phyloP scores from a whole-genome alignment of 1,284 basidiomycete species.

The Moniliella sp. region DNA sequence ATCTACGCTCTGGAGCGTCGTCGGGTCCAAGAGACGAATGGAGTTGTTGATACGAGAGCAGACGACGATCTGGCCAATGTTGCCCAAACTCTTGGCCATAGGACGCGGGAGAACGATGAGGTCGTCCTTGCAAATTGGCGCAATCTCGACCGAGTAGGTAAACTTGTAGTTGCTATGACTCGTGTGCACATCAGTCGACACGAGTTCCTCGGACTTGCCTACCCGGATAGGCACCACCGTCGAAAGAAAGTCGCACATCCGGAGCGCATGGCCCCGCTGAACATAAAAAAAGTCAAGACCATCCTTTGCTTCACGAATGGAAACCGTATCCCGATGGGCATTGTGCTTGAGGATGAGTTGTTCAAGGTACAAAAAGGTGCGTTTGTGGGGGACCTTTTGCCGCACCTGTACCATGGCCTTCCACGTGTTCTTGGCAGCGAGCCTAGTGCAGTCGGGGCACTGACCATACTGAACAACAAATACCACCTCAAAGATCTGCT shows the following conservation, averaged over 20 bases:
- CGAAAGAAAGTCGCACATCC: constrained; percentile 85
- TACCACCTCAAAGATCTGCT: constrained; percentile 92
- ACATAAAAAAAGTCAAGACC: constrained; percentile 93
- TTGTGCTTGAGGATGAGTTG: constrained; percentile 90
- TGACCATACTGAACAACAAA: constrained; percentile 86
- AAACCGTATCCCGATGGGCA: constrained; percentile 86
- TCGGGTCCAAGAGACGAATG: constrained; percentile 69
- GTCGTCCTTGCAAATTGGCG: constrained; percentile 91
- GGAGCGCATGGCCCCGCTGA: constrained; percentile 68
- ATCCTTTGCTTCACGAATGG: constrained; percentile 73
- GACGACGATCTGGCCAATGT: constrained; percentile 64
- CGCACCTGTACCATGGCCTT: constrained; percentile 87
- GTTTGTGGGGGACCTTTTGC: constrained; percentile 70
- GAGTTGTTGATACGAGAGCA: constrained; percentile 79
- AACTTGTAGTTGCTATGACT: constrained; percentile 89
- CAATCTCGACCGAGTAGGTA: constrained; percentile 90
- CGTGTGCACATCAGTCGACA: constrained; percentile 76
- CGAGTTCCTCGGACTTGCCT: constrained; percentile 75
- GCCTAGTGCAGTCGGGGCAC: constrained; percentile 72
- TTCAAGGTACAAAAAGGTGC: constrained; percentile 91
- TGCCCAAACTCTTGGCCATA: constrained; percentile 58
- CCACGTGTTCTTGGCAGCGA: constrained; percentile 98
- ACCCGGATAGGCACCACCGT: constrained; percentile 67
- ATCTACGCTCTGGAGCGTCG: constrained; percentile 63
- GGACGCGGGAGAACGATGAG: constrained; percentile 68